Conservation (phyloP, 177 flowering plant genomes). For the Tripterygium wilfordii region DNA sequence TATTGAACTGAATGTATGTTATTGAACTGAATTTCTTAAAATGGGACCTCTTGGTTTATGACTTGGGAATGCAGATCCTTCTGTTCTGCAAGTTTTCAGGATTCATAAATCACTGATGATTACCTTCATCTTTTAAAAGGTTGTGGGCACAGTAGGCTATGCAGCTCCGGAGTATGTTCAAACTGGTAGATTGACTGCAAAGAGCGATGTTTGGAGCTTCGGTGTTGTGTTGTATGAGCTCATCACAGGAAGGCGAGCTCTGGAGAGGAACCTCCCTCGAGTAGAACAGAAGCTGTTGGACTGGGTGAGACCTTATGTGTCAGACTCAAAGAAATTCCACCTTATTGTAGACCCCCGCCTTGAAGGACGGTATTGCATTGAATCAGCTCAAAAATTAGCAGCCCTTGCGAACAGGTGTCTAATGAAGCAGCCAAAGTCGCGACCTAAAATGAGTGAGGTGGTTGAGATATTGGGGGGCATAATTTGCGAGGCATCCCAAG, state of each 20-base stretch:
- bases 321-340: slow-evolving; percentile 74
- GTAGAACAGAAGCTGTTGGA: slow-evolving; percentile 89
- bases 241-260: slow-evolving; percentile 81
- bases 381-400: slow-evolving; percentile 71
- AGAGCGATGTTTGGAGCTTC: slow-evolving; percentile 98
- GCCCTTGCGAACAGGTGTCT: slow-evolving; percentile 77
- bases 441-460: slow-evolving; percentile 93
- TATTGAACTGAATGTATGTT: no score
- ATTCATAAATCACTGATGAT: no score
- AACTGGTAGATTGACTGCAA: slow-evolving; percentile 77
- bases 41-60: not conserved
- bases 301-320: slow-evolving; percentile 77
- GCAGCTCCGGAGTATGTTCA: slow-evolving; percentile 94
- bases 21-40: no score
- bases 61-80: no score
- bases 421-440: slow-evolving; percentile 65
- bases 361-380: slow-evolving; percentile 50
- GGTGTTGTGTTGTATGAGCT: slow-evolving; percentile 95
- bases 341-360: slow-evolving; percentile 73
- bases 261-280: slow-evolving; percentile 80
- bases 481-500: slow-evolving; percentile 38
- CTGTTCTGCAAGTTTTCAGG: not conserved
- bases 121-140: slow-evolving; percentile 35
- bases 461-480: slow-evolving; percentile 60
- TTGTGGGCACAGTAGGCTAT: slow-evolving; percentile 90